Evolutionary conservation across 805 yeast species (phyloP).

Genomic region (Kuraishia borneana): DNA sequence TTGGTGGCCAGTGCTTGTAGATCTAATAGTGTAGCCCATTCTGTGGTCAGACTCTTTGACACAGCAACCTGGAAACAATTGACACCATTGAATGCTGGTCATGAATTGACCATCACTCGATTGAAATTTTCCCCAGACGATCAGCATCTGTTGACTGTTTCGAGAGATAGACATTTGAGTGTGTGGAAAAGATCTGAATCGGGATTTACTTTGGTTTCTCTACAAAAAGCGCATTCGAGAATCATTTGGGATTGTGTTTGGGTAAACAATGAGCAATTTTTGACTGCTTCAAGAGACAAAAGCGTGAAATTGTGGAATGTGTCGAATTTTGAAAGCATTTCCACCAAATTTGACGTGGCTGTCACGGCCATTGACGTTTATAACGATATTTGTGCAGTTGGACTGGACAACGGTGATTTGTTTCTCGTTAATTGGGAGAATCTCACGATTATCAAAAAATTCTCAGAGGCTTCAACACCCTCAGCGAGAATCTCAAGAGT

Average conservation of each 20-base stretch:
- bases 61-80: conserved; percentile 42
- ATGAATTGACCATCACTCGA: conserved; percentile 77
- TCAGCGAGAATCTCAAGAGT: too few relatives aligned
- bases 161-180: conserved; percentile 82
- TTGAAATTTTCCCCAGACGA: conserved; percentile 66
- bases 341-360: conserved; percentile 37
- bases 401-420: conserved; percentile 75
- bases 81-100: conserved; percentile 48
- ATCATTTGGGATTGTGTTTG: conserved; percentile 95
- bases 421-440: too few relatives aligned
- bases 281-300: conserved; percentile 86
- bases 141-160: conserved; percentile 56
- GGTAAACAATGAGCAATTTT: conserved; percentile 34
- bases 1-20: conserved; percentile 85
- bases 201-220: conserved; percentile 9
- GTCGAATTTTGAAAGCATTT: conserved; percentile 20
- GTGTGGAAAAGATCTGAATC: conserved; percentile 46
- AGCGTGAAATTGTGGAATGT: conserved; percentile 57
- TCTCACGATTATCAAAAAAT: too few relatives aligned
- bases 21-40: conserved; percentile 76
- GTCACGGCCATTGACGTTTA: conserved; percentile 59
- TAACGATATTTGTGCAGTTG: conserved; percentile 39
- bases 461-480: too few relatives aligned
- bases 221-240: conserved; percentile 71
- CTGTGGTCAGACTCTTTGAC: conserved; percentile 71